These are phyloP conservation scores for Ophiostoma piceae DNA, from an alignment of 2,329 filamentous ascomycete genomes.

Conservation along the genomic window DNA sequence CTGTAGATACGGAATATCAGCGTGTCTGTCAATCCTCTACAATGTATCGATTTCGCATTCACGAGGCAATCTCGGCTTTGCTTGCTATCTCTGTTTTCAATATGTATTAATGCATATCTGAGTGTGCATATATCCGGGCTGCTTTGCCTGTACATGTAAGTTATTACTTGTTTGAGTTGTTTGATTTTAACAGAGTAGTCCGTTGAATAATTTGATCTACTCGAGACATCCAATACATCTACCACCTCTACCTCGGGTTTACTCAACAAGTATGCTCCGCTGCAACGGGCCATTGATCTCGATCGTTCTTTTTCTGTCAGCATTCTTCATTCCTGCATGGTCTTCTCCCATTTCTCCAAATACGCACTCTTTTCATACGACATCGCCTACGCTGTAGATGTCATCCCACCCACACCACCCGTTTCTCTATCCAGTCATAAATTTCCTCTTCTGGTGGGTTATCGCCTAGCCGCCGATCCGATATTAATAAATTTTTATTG, in stretches of 20 bases:
- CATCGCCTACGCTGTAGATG: slow-evolving; percentile 14
- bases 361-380: not conserved
- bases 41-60: not conserved
- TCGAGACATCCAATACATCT: not conserved
- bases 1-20: not conserved
- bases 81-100: not conserved
- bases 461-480: slow-evolving; percentile 1
- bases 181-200: not conserved
- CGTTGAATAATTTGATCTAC: not conserved
- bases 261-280: not conserved
- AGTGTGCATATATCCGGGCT: slow-evolving; percentile 1
- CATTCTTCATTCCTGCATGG: too few species aligned
- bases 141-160: not conserved
- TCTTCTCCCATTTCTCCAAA: not conserved
- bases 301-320: slow-evolving; percentile 4
- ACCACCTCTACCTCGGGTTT: not conserved
- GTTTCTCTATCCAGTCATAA: slow-evolving; percentile 10
- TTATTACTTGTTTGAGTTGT: not conserved
- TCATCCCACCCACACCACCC: slow-evolving; percentile 13
- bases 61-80: not conserved
- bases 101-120: not conserved
- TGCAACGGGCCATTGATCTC: slow-evolving; percentile 12
- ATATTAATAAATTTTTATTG: not conserved
- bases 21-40: too few species aligned
- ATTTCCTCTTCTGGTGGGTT: slow-evolving; percentile 16